A percentile compares a stretch with the other conserved stretches of the same genome.
phyloP scores from a whole-genome alignment of 2,329 filamentous ascomycete genomes.

The Elsinoe batatas region DNA sequence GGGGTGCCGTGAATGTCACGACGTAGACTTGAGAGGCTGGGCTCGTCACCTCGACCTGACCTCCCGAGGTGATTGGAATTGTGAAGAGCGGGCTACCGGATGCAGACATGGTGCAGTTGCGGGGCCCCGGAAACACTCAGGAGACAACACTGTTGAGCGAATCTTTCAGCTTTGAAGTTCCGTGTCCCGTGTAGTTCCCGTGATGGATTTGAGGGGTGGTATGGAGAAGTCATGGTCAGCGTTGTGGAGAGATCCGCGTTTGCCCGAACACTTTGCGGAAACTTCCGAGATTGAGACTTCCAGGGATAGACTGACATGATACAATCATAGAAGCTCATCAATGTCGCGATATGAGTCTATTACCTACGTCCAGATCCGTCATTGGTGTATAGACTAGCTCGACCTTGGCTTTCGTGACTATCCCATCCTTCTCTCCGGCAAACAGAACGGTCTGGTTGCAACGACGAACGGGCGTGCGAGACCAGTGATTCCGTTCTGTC shows the following conservation, averaged over 20 bases:
- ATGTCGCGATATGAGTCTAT: too few relatives aligned
- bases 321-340: too few relatives aligned
- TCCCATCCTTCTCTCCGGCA: too few relatives aligned
- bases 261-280: neutral
- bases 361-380: too few relatives aligned
- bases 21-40: conserved; percentile 57
- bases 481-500: too few relatives aligned
- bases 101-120: neutral
- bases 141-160: neutral
- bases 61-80: conserved; percentile 21
- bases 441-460: too few relatives aligned
- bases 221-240: neutral
- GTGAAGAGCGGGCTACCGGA: conserved; percentile 21
- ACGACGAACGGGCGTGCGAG: too few relatives aligned
- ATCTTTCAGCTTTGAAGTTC: neutral
- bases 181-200: neutral
- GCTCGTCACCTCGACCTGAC: conserved; percentile 48
- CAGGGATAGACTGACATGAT: too few relatives aligned
- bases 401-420: too few relatives aligned
- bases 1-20: conserved; percentile 58
- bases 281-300: neutral
- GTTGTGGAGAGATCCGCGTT: neutral
- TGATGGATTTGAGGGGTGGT: neutral
- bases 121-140: neutral
- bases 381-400: too few relatives aligned